Conservation (phyloP, 805 yeast genomes). For the Ogataea trehalophila region DNA sequence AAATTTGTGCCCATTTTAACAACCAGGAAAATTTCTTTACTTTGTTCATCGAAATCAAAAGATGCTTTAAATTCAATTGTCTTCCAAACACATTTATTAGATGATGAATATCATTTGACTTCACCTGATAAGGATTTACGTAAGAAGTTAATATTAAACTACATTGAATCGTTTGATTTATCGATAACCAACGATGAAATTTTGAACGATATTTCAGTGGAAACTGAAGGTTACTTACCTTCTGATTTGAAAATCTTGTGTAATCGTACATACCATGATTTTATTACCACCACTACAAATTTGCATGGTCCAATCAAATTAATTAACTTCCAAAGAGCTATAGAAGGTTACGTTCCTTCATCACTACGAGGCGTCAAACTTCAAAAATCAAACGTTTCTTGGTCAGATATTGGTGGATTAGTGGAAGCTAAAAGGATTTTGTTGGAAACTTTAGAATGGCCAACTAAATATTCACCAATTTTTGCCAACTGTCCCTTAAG, state of each 20-base stretch:
- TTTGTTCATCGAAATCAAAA: constrained; percentile 61
- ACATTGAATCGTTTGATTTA: constrained; percentile 22
- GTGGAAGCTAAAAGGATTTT: constrained; percentile 67
- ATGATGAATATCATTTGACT: constrained; percentile 51
- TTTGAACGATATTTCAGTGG: constrained; percentile 50
- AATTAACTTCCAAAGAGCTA: constrained; percentile 47
- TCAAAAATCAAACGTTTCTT: constrained; percentile 66
- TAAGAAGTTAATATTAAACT: constrained; percentile 35
- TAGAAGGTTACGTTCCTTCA: constrained; percentile 72
- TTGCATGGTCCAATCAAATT: constrained; percentile 15
- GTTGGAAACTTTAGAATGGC: constrained; percentile 94
- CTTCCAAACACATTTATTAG: constrained; percentile 66
- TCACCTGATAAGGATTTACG: constrained; percentile 60
- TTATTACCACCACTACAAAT: constrained; percentile 13
- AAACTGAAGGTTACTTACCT: constrained; percentile 88
- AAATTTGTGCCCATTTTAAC: constrained; percentile 40
- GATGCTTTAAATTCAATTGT: constrained; percentile 59
- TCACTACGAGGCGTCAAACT: constrained; percentile 82
- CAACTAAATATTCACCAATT: constrained; percentile 93
- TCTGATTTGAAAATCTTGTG: constrained; percentile 68
- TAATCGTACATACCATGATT: constrained; percentile 63
- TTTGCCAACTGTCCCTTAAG: constrained; percentile 84
- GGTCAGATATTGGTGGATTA: constrained; percentile 92
- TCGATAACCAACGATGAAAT: constrained; percentile 37
- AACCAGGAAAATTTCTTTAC: constrained; percentile 47